These are phyloP conservation scores for Cladosporium sphaerospermum DNA, from an alignment of 2,329 filamentous ascomycete species.

Conservation along the genomic window DNA sequence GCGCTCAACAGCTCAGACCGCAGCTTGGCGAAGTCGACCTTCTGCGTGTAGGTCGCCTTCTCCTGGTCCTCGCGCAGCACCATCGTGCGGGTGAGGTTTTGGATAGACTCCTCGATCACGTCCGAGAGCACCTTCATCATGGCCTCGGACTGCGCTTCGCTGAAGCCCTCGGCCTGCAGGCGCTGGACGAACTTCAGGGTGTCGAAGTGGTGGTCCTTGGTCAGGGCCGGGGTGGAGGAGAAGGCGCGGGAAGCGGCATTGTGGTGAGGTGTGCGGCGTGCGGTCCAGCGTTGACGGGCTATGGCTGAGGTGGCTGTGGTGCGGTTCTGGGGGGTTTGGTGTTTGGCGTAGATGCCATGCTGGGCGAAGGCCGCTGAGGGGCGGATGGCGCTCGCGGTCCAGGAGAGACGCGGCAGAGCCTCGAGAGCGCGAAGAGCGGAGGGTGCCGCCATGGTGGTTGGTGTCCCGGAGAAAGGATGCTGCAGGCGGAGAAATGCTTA, in stretches of 20 bases:
- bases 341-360: slow-evolving; percentile 12
- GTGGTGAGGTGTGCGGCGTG: slow-evolving; percentile 8
- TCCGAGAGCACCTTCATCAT: slow-evolving; percentile 98
- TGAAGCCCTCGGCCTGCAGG: slow-evolving; percentile 85
- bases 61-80: slow-evolving; percentile 90
- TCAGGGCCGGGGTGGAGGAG: slow-evolving; percentile 56
- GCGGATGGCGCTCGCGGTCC: slow-evolving; percentile 26
- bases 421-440: slow-evolving; percentile 33
- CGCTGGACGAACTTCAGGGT: slow-evolving; percentile 95
- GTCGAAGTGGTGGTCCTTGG: slow-evolving; percentile 90
- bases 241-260: slow-evolving; percentile 42
- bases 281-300: slow-evolving; percentile 13
- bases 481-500: not conserved
- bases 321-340: not conserved
- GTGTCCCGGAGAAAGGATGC: not conserved
- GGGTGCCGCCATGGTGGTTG: slow-evolving; percentile 11
- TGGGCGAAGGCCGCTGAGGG: slow-evolving; percentile 18
- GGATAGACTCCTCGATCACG: slow-evolving; percentile 95
- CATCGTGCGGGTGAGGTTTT: slow-evolving; percentile 96
- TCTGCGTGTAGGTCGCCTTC: slow-evolving; percentile 71
- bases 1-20: slow-evolving; percentile 88
- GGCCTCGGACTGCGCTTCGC: slow-evolving; percentile 89
- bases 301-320: slow-evolving; percentile 7
- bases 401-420: slow-evolving; percentile 30
- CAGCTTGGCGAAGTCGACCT: slow-evolving; percentile 96